Base-by-base conservation (phyloP, 208 protist species). In the Crithidia fasciculata region DNA sequence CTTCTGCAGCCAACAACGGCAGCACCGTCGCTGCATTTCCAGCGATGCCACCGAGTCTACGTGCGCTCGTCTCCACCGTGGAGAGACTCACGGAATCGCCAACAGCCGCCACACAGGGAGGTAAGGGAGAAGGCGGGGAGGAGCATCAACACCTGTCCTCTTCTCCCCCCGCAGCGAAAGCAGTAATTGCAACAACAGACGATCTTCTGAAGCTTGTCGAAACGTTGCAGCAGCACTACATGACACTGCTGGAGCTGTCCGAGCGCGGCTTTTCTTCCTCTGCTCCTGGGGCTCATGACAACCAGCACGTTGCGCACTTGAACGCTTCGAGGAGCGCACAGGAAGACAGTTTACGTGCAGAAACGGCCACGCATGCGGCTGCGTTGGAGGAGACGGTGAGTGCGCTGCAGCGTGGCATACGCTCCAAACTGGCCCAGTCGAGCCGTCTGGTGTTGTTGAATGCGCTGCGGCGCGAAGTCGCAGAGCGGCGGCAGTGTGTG, bases 391-490 rank as follows among this genome's bases (percentile, higher is more conserved):
- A 12, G 28, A 52, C 50, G 3, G 75, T 83, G 10, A 80, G 52
- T 8, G 41, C 18, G n/a, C 56, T 96, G 47, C 91, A 94, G 68
- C 69, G 18, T n/a, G 91, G 83, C 18, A 93, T 96, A 28, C 86
- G 91, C 55, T 80, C 67, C 10, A 94, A 94, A 67, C 60, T 81
- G 28, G 65, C 69, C 16, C 89, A 94, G 75, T 86, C 74, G 43
- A 83, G 63, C 7, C 85, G 89, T 19, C 56, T 94, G 13, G 78
- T 66, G 19, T 39, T 96, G 39, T 70, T 87, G 10, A 68, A 82
- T 39, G 44, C 88, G 36, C 80, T 96, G 44, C 72, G 67, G 2
- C 69, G 68, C 4, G 89, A 96, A 61, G 75, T 88, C 7, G 79
- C 74, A 37, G 53, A 80, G 67, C 75, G 87, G 8, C 77, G 80